Base-by-base conservation (phyloP, 2,329 filamentous ascomycete genomes). In the Colletotrichum eremochloae region DNA sequence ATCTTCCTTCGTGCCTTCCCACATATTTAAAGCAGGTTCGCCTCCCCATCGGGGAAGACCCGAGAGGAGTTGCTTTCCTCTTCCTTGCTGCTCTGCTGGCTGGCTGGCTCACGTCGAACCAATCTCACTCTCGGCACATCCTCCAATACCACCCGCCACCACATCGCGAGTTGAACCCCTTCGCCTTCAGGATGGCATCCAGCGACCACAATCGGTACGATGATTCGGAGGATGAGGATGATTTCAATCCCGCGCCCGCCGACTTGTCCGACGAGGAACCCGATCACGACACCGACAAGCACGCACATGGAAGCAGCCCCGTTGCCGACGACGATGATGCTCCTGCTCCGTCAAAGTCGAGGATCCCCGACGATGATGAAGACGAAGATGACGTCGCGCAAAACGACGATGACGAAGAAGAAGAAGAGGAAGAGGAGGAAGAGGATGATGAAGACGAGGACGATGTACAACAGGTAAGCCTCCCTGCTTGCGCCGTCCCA, bases 201-300 rank as follows among this genome's bases (percentile, higher is more conserved):
- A 84, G 82, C 77, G 83, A 86, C 67, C 81, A 78, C 76, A 81
- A 84, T 73, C 84, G 85, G 74, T 87, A 85, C 78, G 86, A 90
- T 77, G 89, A 91, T 73, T 91, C 89, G 72, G 92, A 94, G 68
- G 94, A 96, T 63, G 95, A 97, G 77, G 92, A 93, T 73, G 93
- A 96, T 81, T 97, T 98, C 87, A 97, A 97, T 81, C 95, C 95
- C 63, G 90, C 88, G 61, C 92, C 92, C 29, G 92, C 90, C 72
- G 90, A 94, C 71, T 79, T 90, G 44, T 96, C 93, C 3, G 94
- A 96, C 75, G 91, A 90, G 62, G 93, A 94, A 72, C 87, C 85
- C 31, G 82, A 81, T 46, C 83, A 83, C 4, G 82, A 83, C 7
- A 74, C 53, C n/a, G 84, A 87, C 0, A 73, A 74, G 58, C 72